phyloP scores from a whole-genome alignment of 176 grass and related monocot genomes.

The Rhynchospora pubera region DNA sequence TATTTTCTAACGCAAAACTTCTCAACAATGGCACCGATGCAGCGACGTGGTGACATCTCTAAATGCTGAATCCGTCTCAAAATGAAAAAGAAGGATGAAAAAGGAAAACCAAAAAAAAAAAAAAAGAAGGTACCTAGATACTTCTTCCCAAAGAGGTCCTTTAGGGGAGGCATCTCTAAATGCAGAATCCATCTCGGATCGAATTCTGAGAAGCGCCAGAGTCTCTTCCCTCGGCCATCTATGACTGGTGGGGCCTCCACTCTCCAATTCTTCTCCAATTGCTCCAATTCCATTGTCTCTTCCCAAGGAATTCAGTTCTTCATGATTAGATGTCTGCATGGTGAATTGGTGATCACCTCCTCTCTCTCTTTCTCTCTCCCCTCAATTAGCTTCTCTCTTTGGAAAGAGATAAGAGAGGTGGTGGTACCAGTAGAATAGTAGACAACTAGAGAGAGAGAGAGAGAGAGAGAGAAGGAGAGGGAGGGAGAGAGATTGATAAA shows the following conservation, averaged over 20 bases:
- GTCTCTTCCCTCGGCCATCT: conserved; percentile 95
- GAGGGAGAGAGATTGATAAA: conserved; percentile 7
- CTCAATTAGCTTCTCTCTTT: background rate
- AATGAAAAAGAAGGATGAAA: background rate
- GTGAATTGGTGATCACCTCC: background rate
- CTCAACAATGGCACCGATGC: conserved; percentile 6
- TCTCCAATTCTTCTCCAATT: conserved; percentile 23
- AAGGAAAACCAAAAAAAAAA: background rate
- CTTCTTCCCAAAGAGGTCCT: conserved; percentile 81
- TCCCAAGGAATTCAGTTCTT: background rate
- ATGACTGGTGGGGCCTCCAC: conserved; percentile 41
- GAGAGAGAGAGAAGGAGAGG: background rate
- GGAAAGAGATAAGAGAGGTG: background rate
- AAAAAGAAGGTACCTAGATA: conserved; percentile 54
- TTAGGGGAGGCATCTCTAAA: conserved; percentile 97
- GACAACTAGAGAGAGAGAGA: background rate
- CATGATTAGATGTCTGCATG: conserved; percentile 6
- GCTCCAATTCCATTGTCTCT: conserved; percentile 10
- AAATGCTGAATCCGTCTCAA: background rate
- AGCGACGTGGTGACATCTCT: background rate
- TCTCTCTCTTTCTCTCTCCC: background rate
- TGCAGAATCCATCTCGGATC: conserved; percentile 90
- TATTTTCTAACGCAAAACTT: conserved; percentile 23
- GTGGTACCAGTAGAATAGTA: background rate
- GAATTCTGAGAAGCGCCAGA: conserved; percentile 87